Conservation (phyloP, 257 asterid genomes). For the Solanum medicagineum region DNA sequence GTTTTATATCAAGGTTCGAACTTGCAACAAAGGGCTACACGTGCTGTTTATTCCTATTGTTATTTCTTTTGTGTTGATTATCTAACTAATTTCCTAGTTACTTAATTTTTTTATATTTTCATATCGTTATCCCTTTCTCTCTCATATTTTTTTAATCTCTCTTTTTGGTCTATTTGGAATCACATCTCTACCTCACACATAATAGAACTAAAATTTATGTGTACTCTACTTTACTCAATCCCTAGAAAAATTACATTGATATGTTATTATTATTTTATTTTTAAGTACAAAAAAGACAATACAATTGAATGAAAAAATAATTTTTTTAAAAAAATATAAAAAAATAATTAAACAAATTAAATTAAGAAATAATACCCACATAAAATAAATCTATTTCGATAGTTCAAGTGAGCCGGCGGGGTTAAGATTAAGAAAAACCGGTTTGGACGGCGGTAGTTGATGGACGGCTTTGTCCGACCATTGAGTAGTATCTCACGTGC, state of each 20-base stretch:
- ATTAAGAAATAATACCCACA: background rate
- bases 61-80: background rate
- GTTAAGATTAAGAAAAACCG: background rate
- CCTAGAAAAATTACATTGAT: too few species aligned
- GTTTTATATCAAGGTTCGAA: background rate
- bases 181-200: rapidly evolving
- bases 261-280: too few species aligned
- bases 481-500: background rate
- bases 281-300: too few species aligned
- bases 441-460: background rate
- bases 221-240: too few species aligned
- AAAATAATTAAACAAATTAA: background rate
- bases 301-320: background rate
- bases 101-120: background rate
- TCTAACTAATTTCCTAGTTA: background rate
- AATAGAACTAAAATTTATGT: too few species aligned
- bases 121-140: background rate
- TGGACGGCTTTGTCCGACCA: background rate
- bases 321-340: background rate
- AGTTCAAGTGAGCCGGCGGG: background rate
- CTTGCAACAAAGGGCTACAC: background rate
- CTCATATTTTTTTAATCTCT: background rate
- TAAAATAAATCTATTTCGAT: too few species aligned
- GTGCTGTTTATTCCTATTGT: background rate
- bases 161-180: background rate